Conservation (phyloP, 2,329 filamentous ascomycete genomes). For the Fulvia fulva region DNA sequence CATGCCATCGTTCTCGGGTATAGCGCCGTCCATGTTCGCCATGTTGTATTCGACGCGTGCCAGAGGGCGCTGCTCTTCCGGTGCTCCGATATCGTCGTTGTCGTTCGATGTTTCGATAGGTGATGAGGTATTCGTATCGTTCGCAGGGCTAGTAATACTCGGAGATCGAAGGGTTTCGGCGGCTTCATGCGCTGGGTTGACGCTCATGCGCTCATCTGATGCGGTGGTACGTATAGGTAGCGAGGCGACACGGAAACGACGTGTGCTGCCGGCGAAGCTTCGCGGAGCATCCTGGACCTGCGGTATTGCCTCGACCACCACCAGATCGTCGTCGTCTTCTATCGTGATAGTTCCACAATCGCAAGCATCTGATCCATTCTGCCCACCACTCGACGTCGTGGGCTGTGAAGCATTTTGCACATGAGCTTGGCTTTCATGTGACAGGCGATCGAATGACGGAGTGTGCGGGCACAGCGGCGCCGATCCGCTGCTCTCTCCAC, state of each 20-base stretch:
- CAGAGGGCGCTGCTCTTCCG: not conserved
- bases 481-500: not conserved
- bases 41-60: not conserved
- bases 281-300: not conserved
- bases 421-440: not conserved
- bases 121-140: not conserved
- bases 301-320: not conserved
- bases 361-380: not conserved
- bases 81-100: not conserved
- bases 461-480: not conserved
- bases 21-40: constrained; percentile 19
- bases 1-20: constrained; percentile 52
- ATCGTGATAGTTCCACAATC: not conserved
- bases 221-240: constrained; percentile 3
- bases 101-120: not conserved
- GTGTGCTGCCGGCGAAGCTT: not conserved
- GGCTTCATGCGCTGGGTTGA: constrained; percentile 24
- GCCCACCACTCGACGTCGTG: not conserved
- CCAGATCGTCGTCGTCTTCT: not conserved
- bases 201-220: constrained; percentile 15
- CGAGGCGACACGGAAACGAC: constrained; percentile 1
- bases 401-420: not conserved
- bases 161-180: constrained; percentile 14
- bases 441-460: not conserved
- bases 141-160: not conserved